phyloP scores from a whole-genome alignment of 768 basidiomycete genomes.

The Dacryopinax primogenitus region DNA sequence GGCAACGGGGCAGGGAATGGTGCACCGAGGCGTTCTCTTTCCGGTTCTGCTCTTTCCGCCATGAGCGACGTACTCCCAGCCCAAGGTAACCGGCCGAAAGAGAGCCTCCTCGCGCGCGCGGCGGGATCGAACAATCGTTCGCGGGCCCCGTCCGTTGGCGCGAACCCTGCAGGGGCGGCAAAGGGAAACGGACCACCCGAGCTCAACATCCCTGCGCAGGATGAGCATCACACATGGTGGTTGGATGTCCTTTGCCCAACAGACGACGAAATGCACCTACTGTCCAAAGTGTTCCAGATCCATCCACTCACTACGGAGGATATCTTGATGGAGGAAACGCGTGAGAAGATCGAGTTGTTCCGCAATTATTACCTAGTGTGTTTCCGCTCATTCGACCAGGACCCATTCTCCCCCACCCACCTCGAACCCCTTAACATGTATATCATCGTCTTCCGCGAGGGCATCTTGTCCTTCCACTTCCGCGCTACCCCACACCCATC shows the following conservation, averaged over 20 bases:
- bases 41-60: neutral
- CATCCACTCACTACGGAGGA: slow-evolving; percentile 98
- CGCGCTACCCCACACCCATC: slow-evolving; percentile 93
- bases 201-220: slow-evolving; percentile 34
- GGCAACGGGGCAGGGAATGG: neutral
- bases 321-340: slow-evolving; percentile 97
- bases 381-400: slow-evolving; percentile 98
- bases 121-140: slow-evolving; percentile 7
- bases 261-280: slow-evolving; percentile 95
- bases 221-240: slow-evolving; percentile 83
- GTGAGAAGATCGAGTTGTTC: slow-evolving; percentile 99
- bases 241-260: slow-evolving; percentile 85
- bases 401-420: slow-evolving; percentile 90
- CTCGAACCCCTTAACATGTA: slow-evolving; percentile 99
- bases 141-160: slow-evolving; percentile 10
- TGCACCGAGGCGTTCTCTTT: neutral
- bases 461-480: slow-evolving; percentile 94
- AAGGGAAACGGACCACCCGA: neutral
- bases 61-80: neutral
- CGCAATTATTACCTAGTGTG: slow-evolving; percentile 97
- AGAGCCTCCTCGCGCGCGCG: slow-evolving; percentile 6
- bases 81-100: neutral
- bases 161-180: slow-evolving; percentile 13
- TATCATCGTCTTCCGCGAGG: slow-evolving; percentile 96
- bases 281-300: slow-evolving; percentile 91